Conservation (phyloP, 1,284 basidiomycete species). For the Ganoderma boninense region DNA sequence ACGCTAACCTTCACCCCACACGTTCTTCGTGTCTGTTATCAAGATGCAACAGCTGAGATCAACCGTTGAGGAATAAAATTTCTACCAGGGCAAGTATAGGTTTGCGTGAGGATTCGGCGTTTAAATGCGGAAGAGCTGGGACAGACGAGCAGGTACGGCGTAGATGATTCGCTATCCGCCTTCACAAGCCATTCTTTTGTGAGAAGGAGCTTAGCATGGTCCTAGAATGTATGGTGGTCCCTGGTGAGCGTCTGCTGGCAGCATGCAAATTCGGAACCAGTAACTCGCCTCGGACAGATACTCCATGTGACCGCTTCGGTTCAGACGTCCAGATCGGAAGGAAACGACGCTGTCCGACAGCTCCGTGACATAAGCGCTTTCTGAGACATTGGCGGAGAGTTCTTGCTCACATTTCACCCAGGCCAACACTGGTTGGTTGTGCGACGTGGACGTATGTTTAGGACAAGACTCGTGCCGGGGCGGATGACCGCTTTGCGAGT, state of each 20-base stretch:
- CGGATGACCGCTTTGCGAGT: background rate
- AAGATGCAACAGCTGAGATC: slow-evolving; percentile 67
- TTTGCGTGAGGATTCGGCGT: slow-evolving; percentile 8
- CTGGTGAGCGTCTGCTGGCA: slow-evolving; percentile 10
- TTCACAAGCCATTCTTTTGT: slow-evolving; percentile 78
- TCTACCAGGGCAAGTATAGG: slow-evolving; percentile 45
- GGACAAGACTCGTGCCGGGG: background rate
- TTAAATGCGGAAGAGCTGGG: slow-evolving; percentile 21
- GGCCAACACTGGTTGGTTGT: background rate
- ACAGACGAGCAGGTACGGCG: slow-evolving; percentile 76
- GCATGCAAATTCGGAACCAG: slow-evolving; percentile 21
- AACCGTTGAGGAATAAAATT: slow-evolving; percentile 62
- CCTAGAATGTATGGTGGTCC: slow-evolving; percentile 47
- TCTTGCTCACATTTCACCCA: background rate
- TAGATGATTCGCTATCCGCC: slow-evolving; percentile 62
- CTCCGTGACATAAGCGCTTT: slow-evolving; percentile 6
- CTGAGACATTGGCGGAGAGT: background rate
- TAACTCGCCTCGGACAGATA: slow-evolving; percentile 62
- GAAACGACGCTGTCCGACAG: slow-evolving; percentile 10
- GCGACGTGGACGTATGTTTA: background rate
- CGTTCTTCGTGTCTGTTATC: slow-evolving; percentile 75
- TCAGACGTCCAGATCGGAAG: slow-evolving; percentile 18
- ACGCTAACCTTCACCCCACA: slow-evolving; percentile 75
- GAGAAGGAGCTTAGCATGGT: slow-evolving; percentile 61
- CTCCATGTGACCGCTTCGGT: slow-evolving; percentile 43